Evolutionary conservation across 495 filamentous ascomycete species (phyloP), one percentile per base, ranked within the genome.

Genomic region (Penicillium cinerascens): DNA sequence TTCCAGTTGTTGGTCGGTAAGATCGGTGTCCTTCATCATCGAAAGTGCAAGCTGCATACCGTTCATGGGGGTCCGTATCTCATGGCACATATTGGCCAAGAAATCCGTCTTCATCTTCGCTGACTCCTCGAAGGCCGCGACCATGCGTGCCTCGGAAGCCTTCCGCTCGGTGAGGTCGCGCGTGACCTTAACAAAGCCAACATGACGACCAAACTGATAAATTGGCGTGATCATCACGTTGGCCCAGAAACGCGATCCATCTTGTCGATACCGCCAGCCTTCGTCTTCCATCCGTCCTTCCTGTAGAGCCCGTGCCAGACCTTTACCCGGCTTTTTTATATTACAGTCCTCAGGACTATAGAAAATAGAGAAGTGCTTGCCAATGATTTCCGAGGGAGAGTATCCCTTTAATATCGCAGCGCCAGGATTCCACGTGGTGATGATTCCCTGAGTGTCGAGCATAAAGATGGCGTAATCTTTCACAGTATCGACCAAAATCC

Each of bases 21-120:
- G 69, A 16, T 74, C 65, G n/a, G 79, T 87, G 53, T 85, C 86
- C 17, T 84, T 64, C 17, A 89, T 70, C 35, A 87, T 72, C 41
- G 87, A 82, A 0, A 82, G 75, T 78, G 87, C 87, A 17, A 84
- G 82, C 42, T 86, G 81, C 50, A 89, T 83, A 16, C 86, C 85
- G 2, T 79, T 78, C 55, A 86, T 84, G 9, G 82, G 82, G 3
- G 88, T 92, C 29, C 89, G 77, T 49, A 95, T 91, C 67, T 92
- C 89, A 68, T 92, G 88, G 36, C 82, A 86, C 87, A 92, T 92
- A 69, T 86, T 87, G 38, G 83, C 83, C 13, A 87, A 65, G 52
- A 86, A 87, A 37, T 82, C 79, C 17, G 73, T 81, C 55, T 84
- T 84, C 46, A 83, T 57, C 60, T 80, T 78, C 35, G 78, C 70